Evolutionary conservation across 2,329 filamentous ascomycete genomes (phyloP), one percentile per base, ranked within the genome.

Genomic region (Alternaria sp.): DNA sequence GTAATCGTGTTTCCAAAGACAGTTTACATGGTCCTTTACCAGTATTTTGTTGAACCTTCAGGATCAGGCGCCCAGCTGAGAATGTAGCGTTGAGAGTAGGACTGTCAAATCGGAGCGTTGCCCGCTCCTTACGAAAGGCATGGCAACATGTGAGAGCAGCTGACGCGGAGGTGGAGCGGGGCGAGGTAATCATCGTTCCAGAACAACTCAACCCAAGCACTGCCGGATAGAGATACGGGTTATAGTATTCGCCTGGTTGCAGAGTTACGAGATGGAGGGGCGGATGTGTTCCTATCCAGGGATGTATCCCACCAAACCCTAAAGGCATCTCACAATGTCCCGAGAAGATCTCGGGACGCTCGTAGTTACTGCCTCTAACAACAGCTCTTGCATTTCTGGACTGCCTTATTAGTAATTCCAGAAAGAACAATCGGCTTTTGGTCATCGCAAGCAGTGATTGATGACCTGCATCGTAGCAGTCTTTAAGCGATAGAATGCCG

Each of bases 111-210:
- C 47, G 49, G 57, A 52, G 17, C 44, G 8, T 51, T 57, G 58
- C 43, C 64, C 47, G 56, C 63, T 59, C 40, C 15, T 52, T 15
- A 32, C 30, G 40, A 44, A 43, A 56, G 32, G 49, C 49, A 61
- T 54, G 45, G 52, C 54, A 60, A 59, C 63, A 56, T 50, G 50
- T 57, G 60, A 54, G 60, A 51, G 61, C 57, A 67, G 69, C 70
- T 73, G 66, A 70, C 67, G 66, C 61, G 60, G 63, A 65, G 59
- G 68, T 68, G 66, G 67, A 68, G 55, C 54, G 26, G 51, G 62
- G 47, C 52, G 62, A 66, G 59, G 61, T 55, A 49, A 55, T 51
- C 63, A 17, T 59, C 59, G 65, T 70, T 72, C 69, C 65, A 68
- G 69, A 73, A 64, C 59, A 51, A 66, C 9, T 36, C 56, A 23